Conservation (phyloP, 805 yeast species). For the Candida xiaguanensis region DNA sequence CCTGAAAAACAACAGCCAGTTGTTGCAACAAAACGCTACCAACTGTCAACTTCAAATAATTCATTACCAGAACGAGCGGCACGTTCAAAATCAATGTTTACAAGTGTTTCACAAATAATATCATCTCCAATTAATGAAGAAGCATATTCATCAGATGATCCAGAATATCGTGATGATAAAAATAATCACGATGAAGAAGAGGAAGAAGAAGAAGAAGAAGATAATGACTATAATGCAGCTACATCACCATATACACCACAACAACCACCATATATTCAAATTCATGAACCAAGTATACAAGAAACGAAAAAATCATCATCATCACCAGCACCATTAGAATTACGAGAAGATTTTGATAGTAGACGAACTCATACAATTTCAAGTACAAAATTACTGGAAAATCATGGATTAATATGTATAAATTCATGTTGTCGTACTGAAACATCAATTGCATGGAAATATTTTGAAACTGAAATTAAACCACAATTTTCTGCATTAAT, state of each 20-base stretch:
- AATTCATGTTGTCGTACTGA: slow-evolving; percentile 38
- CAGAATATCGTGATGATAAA: slow-evolving; percentile 26
- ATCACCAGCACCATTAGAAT: slow-evolving; percentile 40
- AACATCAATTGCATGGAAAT: slow-evolving; percentile 41
- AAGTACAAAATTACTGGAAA: slow-evolving; percentile 30
- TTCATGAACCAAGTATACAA: slow-evolving; percentile 10
- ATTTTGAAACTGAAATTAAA: slow-evolving; percentile 38
- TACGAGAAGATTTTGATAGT: slow-evolving; percentile 40
- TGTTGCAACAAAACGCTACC: slow-evolving; percentile 4
- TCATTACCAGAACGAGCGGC: slow-evolving; percentile 34
- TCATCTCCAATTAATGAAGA: slow-evolving; percentile 45
- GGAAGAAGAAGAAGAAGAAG: slow-evolving; percentile 26
- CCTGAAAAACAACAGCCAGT: slow-evolving; percentile 23
- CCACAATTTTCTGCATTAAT: slow-evolving; percentile 35
- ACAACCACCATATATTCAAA: slow-evolving; percentile 30
- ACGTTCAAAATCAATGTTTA: slow-evolving; percentile 41
- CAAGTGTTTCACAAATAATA: slow-evolving; percentile 25
- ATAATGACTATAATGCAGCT: slow-evolving; percentile 22
- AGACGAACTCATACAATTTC: slow-evolving; percentile 41
- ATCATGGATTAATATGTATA: slow-evolving; percentile 39
- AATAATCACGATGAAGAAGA: slow-evolving; percentile 14
- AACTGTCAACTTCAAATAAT: slow-evolving; percentile 4
- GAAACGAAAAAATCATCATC: slow-evolving; percentile 21
- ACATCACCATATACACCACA: slow-evolving; percentile 40
- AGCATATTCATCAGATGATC: slow-evolving; percentile 30